phyloP scores from a whole-genome alignment of 345 rosid species.

The Sonneratia alba region DNA sequence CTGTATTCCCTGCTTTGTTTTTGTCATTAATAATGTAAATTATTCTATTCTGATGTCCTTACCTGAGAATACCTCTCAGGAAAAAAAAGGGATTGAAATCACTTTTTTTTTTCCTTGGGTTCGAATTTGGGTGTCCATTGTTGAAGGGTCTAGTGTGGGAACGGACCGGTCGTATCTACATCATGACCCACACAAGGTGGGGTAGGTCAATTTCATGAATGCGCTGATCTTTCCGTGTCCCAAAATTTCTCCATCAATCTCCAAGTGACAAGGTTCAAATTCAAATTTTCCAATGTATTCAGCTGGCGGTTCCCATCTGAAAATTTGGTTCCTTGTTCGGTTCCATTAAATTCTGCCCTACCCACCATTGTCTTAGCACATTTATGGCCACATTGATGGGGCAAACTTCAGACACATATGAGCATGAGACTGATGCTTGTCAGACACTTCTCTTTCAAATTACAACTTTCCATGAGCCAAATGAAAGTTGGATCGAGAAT shows the following conservation, averaged over 20 bases:
- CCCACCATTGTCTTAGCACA: neutral
- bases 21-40: neutral
- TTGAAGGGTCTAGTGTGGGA: too few relatives aligned
- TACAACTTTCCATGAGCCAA: too few relatives aligned
- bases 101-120: neutral
- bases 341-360: slow-evolving; percentile 6
- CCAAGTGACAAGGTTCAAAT: neutral
- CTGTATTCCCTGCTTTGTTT: neutral
- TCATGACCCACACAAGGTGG: slow-evolving; percentile 18
- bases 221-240: neutral
- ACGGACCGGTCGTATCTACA: slow-evolving; percentile 13
- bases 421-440: neutral
- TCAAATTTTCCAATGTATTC: neutral
- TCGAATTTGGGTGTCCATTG: neutral
- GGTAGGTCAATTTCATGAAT: slow-evolving; percentile 6
- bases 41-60: too few relatives aligned
- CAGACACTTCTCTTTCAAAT: too few relatives aligned
- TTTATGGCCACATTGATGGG: slow-evolving; percentile 9
- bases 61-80: too few relatives aligned
- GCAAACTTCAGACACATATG: neutral
- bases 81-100: too few relatives aligned
- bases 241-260: neutral
- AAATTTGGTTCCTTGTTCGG: neutral
- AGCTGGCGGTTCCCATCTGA: neutral
- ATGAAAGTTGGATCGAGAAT: too few relatives aligned